Evolutionary conservation across 1,284 basidiomycete genomes (phyloP).

Genomic region (Cryptococcus wingfieldii): DNA sequence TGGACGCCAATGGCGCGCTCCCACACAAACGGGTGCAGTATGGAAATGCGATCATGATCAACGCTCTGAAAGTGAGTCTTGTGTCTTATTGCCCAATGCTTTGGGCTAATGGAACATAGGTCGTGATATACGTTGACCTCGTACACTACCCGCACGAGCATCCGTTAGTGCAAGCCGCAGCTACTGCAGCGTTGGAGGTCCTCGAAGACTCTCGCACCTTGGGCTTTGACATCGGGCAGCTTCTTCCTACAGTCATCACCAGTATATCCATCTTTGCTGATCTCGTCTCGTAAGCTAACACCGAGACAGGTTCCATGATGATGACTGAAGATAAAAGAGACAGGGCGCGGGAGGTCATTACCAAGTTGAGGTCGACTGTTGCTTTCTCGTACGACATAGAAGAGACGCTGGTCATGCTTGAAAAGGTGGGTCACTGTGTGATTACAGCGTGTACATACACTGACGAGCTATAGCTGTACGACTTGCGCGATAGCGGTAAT

Average conservation of each 20-base stretch:
- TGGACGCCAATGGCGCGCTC: neutral
- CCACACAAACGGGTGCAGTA: constrained; percentile 4
- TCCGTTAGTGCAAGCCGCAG: constrained; percentile 11
- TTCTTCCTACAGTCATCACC: constrained; percentile 14
- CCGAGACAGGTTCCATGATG: constrained; percentile 13
- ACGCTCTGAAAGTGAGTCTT: constrained; percentile 11
- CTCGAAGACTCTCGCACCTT: constrained; percentile 2
- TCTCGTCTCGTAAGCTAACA: too few species aligned
- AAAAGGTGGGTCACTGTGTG: constrained; percentile 8
- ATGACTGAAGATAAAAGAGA: constrained; percentile 4
- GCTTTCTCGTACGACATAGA: constrained; percentile 17
- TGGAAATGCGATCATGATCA: constrained; percentile 11
- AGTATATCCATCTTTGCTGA: constrained; percentile 2
- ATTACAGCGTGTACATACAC: neutral
- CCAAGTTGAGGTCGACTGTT: constrained; percentile 1
- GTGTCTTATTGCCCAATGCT: neutral
- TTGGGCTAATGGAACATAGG: neutral
- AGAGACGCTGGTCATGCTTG: constrained; percentile 10
- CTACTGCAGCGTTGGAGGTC: constrained; percentile 5
- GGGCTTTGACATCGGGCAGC: constrained; percentile 8
- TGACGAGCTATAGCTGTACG: constrained; percentile 4
- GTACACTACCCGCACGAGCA: constrained; percentile 11
- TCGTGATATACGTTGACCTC: constrained; percentile 17
- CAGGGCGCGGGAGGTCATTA: constrained; percentile 3
- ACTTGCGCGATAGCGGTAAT: constrained; percentile 7